Percentiles rank a stretch among this genome's conserved stretches.
phyloP scores from a whole-genome alignment of 2,329 filamentous ascomycete species.

The Orbilia brochopaga region DNA sequence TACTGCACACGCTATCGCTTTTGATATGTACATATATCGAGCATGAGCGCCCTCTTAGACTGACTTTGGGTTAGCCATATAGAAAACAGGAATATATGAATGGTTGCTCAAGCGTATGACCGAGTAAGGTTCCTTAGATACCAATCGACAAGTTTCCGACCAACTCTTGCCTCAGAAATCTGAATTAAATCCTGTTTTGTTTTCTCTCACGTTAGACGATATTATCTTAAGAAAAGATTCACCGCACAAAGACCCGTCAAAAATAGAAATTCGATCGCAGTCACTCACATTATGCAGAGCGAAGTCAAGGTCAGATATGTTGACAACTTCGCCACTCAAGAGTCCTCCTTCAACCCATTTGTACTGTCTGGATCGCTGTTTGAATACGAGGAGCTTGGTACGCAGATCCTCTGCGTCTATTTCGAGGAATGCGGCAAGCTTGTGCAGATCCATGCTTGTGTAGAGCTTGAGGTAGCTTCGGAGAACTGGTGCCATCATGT shows the following conservation, averaged over 20 bases:
- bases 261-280: no score
- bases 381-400: conserved; percentile 93
- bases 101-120: conserved; percentile 67
- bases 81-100: neutral
- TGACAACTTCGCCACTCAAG: conserved; percentile 88
- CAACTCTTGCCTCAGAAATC: conserved; percentile 98
- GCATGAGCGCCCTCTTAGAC: no score
- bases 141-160: conserved; percentile 96
- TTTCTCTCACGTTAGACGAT: conserved; percentile 52
- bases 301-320: conserved; percentile 94
- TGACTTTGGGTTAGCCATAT: no score
- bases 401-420: conserved; percentile 95
- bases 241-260: no score
- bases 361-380: conserved; percentile 96
- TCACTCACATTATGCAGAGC: conserved; percentile 85
- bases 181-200: conserved; percentile 82
- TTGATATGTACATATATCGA: conserved; percentile 15
- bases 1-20: neutral
- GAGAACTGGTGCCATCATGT: conserved; percentile 88
- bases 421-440: conserved; percentile 95
- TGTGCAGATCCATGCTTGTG: conserved; percentile 99
- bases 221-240: no score
- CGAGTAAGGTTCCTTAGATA: conserved; percentile 95
- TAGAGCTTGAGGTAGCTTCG: conserved; percentile 99
- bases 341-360: conserved; percentile 90